Base-by-base conservation (phyloP, 768 basidiomycete species). In the Kwoniella heveanensis region DNA sequence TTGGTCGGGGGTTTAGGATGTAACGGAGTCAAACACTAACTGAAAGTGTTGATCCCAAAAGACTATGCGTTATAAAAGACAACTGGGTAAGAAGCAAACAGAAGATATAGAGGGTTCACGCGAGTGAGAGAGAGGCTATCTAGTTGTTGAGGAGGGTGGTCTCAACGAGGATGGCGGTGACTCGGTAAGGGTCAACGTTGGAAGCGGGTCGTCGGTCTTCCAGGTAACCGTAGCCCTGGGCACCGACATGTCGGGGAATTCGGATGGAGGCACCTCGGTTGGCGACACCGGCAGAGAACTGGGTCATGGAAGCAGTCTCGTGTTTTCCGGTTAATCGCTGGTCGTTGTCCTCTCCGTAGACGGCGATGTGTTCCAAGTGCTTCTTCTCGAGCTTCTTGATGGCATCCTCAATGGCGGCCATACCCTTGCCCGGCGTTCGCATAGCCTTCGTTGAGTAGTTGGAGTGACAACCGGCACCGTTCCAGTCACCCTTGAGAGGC, bases 261-360 rank as follows among this genome's bases (percentile, higher is more conserved):
- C 78, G 74, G 63, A 74, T 69, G 29, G 92, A 94, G 50, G 95
- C 93, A 76, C 93, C 96, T 81, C 95, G 92, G 85, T 96, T 90
- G 72, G 96, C 96, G 67, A 98, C 91, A 82, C 96, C 96, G 64
- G 90, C 90, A 73, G 88, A 90, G 85, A 99, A 99, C 60, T 80
- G 79, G 70, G 88, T 85, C 74, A 98, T 97, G 83, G 93, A 91
- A 61, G 90, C 93, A 54, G 96, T 99, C 86, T 99, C 96, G 81
- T 98, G 95, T 70, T 90, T 88, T 65, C 96, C 96, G 26, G 94
- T 96, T 78, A 99, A 85, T 76, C 96, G 87, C 66, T 92, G 83
- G 59, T 98, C 96, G 82, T 98, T 99, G 85, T 95, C 92, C 80
- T 95, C 92, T 67, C 95, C 95, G 80, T 96, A 98, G 48, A 96